Base-by-base conservation (phyloP, 139 green algal genomes). In the Chlorella sorokiniana region DNA sequence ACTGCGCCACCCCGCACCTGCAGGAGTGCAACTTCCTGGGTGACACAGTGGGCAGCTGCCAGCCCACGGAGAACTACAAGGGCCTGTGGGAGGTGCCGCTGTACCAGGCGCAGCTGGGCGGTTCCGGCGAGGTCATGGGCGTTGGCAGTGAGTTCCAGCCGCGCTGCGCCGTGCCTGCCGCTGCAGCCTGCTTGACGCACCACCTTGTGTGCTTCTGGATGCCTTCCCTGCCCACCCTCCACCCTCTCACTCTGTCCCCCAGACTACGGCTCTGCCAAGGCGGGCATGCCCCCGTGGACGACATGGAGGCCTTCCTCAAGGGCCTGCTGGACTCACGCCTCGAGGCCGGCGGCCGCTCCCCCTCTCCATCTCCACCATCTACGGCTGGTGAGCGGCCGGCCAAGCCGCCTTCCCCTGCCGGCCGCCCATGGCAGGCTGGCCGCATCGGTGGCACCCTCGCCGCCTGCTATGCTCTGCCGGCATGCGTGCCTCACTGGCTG, bases 51-150 rank as follows among this genome's bases (percentile, higher is more conserved):
- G 73, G 73, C 73, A 79, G 69, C 52, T 84, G 79, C 79, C 29
- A 22, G 8, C 16, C 35, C 2, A 27, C 25, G 11, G 79, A 84
- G 71, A 56, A 65, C 22, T 61, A 84, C 68, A 2, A n/a, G 1
- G 79, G 79, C 59, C 68, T 84, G 23, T 84, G 79, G 79, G 63
- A 84, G 69, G 71, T 84, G 33, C 79, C 79, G 1, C 42, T 84
- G 31, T 84, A 84, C 79, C 68, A 84, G 64, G 35, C 42, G 41
- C 68, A 84, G 79, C 3, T 56, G 33, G 59, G 59, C 31, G 71
- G 48, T 16, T 25, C 48, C 16, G 48, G 23, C 18, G 23, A 69
- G 37, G 16, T 29, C 20, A 52, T 69, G 51, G 73, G 73, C 27
- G 73, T 79, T 1, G 59, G 54, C 25, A 54, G 73, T 79, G 54